Evolutionary conservation across 1,284 basidiomycete genomes (phyloP), one percentile per base, ranked within the genome.

Genomic region (Trametes pubescens): DNA sequence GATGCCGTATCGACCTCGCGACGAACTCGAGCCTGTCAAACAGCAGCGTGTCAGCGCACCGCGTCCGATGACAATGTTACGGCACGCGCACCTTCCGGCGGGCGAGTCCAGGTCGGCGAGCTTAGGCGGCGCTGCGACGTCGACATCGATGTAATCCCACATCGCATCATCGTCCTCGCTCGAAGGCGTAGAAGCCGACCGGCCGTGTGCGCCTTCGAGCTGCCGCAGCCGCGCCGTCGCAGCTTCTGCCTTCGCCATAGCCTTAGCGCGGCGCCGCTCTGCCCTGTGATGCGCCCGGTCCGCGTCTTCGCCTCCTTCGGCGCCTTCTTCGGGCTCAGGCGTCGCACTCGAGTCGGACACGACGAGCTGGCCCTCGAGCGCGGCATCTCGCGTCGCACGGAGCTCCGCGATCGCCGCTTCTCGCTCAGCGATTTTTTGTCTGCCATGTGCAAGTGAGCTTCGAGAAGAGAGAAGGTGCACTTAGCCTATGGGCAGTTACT

Each of bases 51-150:
- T 62, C 49, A 59, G 57, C 34, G 16, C 24, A 0, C 29, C 13
- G n/a, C 26, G 43, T 38, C 18, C 26, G 60, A 21, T 34, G 43
- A 37, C 38, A 32, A 51, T 32, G 7, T 53, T 49, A 55, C 57
- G 32, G 62, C 51, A 57, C 29, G 49, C 62, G 68, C 75, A 90
- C 88, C 88, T 81, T 61, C 88, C 89, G 61, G 74, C 68, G 34
- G 80, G 77, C 18, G 83, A 81, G 73, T 86, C 84, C 22, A 90
- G 74, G 75, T 89, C 85, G 21, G 85, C 85, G 37, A 87, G 75
- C 26, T 78, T 67, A 48, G 61, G 46, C 57, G 62, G 60, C 16
- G 49, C 60, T 26, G 48, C 62, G 26, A 56, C 63, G 46, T 73
- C 73, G 35, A 61, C 65, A 52, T 73, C 67, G 56, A 69, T 62